Percentiles rank a stretch among this genome's conserved stretches.
These are phyloP conservation scores for Mychonastes homosphaera DNA, from an alignment of 139 green algal genomes.

Conservation along the genomic window DNA sequence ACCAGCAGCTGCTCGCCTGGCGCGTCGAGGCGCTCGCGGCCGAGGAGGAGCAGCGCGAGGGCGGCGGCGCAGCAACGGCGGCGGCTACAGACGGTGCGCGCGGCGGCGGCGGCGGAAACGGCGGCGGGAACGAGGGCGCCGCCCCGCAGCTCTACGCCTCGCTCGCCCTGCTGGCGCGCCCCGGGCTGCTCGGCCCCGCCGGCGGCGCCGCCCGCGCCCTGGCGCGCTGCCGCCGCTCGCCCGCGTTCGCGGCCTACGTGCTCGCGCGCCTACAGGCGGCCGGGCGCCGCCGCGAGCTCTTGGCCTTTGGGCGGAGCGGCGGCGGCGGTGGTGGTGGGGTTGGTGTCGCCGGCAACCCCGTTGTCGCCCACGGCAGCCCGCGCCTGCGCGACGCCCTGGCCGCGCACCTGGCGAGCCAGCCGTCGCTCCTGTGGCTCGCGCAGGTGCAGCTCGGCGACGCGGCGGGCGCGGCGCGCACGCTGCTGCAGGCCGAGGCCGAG, in stretches of 20 bases:
- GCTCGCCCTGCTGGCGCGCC: no score
- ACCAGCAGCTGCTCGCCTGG: no score
- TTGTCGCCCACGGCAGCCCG: conserved; percentile 11
- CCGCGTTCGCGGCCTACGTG: background rate
- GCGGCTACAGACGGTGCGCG: no score
- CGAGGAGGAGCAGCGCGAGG: no score
- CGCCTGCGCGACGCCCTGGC: conserved; percentile 13
- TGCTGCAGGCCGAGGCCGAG: conserved; percentile 5
- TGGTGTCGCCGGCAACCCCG: background rate
- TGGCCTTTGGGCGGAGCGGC: background rate
- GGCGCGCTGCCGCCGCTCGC: background rate
- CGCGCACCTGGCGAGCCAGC: conserved; percentile 9
- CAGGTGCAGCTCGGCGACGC: conserved; percentile 9
- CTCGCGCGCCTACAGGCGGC: background rate
- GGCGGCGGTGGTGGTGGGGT: background rate
- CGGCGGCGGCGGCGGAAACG: no score
- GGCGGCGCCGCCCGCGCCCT: no score
- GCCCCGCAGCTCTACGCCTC: no score
- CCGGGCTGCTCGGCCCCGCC: no score
- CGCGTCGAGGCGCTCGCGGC: no score
- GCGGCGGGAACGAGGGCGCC: no score
- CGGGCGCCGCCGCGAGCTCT: background rate
- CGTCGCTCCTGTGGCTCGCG: conserved; percentile 17
- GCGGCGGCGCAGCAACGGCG: no score
- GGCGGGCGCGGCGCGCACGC: background rate